Percentiles rank a stretch among this genome's conserved stretches.
Conservation (phyloP, 2,329 filamentous ascomycete genomes). For the Aotearoamyces nothofagi region DNA sequence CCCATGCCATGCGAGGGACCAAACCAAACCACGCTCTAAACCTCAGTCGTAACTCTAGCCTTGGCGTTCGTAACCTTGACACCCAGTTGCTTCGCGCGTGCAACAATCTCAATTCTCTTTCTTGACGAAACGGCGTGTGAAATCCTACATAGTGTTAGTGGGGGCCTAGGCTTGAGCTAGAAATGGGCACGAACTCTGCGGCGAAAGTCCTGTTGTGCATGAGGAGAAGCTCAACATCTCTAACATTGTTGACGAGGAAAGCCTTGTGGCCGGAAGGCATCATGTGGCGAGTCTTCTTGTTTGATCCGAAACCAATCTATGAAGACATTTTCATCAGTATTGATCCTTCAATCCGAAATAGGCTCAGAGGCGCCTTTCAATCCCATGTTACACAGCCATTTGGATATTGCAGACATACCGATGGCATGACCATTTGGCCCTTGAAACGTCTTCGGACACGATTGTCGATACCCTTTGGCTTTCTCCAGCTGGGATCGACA, state of each 20-base stretch:
- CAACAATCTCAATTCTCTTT: slow-evolving; percentile 97
- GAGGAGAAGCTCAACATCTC: slow-evolving; percentile 91
- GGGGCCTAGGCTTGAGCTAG: slow-evolving; percentile 4
- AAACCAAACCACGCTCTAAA: slow-evolving; percentile 31
- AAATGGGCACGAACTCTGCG: slow-evolving; percentile 64
- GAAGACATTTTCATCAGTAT: slow-evolving; percentile 5
- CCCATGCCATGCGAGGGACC: slow-evolving; percentile 18
- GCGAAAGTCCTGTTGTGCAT: slow-evolving; percentile 99
- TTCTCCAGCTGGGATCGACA: slow-evolving; percentile 84
- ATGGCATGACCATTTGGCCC: slow-evolving; percentile 92
- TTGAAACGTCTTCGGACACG: slow-evolving; percentile 94
- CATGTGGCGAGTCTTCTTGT: slow-evolving; percentile 99
- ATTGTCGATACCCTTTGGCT: slow-evolving; percentile 99
- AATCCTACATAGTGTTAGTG: slow-evolving; percentile 51
- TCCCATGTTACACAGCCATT: slow-evolving; percentile 2
- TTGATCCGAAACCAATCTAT: slow-evolving; percentile 96
- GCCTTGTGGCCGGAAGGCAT: slow-evolving; percentile 99
- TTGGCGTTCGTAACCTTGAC: slow-evolving; percentile 99
- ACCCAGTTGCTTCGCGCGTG: slow-evolving; percentile 92
- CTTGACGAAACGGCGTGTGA: slow-evolving; percentile 94
- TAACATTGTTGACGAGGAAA: slow-evolving; percentile 95
- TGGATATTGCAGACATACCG: slow-evolving; percentile 48
- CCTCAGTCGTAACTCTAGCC: slow-evolving; percentile 96
- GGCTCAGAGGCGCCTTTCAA: no score
- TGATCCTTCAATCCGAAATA: slow-evolving; percentile 8